These are phyloP conservation scores for Aaosphaeria pasadenensis DNA, from an alignment of 2,329 filamentous ascomycete species.

Conservation along the genomic window DNA sequence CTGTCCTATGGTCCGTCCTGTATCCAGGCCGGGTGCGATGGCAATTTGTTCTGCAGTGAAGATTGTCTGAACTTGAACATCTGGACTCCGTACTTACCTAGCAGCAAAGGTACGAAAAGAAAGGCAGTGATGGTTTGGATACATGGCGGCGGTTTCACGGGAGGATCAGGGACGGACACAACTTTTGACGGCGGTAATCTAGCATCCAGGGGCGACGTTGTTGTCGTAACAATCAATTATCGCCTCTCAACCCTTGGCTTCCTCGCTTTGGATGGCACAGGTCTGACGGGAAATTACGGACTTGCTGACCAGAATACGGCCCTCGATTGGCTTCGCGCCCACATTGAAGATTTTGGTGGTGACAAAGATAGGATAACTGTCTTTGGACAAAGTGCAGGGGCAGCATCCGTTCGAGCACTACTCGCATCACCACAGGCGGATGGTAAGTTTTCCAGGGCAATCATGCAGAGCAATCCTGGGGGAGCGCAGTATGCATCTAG, in stretches of 20 bases:
- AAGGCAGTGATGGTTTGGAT: conserved; percentile 50
- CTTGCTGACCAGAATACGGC: conserved; percentile 51
- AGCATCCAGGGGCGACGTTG: conserved; percentile 46
- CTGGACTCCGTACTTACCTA: conserved; percentile 39
- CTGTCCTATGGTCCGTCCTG: conserved; percentile 38
- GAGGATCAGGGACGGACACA: conserved; percentile 42
- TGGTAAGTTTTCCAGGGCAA: conserved; percentile 49
- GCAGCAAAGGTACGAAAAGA: conserved; percentile 13
- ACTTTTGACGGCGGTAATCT: conserved; percentile 48
- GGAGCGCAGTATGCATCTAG: conserved; percentile 18
- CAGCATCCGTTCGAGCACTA: conserved; percentile 44
- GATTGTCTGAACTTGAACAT: conserved; percentile 47
- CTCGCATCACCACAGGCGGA: conserved; percentile 48
- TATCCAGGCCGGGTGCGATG: conserved; percentile 34
- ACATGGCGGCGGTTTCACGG: conserved; percentile 44
- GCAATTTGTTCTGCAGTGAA: conserved; percentile 31
- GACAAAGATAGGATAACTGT: conserved; percentile 34
- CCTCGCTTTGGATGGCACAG: conserved; percentile 37
- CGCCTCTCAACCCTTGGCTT: conserved; percentile 35
- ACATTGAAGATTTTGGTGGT: conserved; percentile 37
- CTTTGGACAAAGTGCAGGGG: conserved; percentile 38
- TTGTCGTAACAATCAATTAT: conserved; percentile 45
- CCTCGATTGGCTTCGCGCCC: conserved; percentile 47
- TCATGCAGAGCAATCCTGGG: conserved; percentile 30
- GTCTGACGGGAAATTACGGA: conserved; percentile 50